These are phyloP conservation scores for Lyophyllum decastes DNA, from an alignment of 768 basidiomycete genomes.

Conservation along the genomic window DNA sequence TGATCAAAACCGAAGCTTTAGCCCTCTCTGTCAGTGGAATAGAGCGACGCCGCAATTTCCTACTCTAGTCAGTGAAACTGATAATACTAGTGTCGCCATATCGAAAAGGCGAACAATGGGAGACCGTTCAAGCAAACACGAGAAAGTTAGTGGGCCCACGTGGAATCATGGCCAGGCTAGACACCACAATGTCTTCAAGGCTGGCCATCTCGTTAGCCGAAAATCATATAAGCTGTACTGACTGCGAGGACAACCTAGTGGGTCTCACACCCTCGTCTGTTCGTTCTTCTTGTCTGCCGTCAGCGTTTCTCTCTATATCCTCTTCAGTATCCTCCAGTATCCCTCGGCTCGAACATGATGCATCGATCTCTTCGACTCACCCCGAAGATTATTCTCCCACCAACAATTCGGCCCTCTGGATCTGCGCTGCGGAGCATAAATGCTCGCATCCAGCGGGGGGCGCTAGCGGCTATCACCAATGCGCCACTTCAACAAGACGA, in stretches of 20 bases:
- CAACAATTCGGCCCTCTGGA: background rate
- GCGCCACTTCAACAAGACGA: background rate
- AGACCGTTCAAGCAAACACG: background rate
- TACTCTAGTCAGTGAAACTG: no score
- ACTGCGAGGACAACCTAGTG: background rate
- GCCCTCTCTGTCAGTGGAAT: no score
- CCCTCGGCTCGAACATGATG: background rate
- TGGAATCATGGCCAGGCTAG: background rate
- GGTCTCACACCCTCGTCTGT: background rate
- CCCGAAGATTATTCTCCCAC: background rate
- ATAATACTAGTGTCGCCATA: no score
- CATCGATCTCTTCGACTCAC: constrained; percentile 6
- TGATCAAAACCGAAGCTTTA: no score
- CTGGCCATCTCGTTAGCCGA: background rate
- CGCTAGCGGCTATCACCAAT: constrained; percentile 5
- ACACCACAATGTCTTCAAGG: background rate
- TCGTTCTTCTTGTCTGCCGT: background rate
- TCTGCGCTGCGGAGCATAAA: background rate
- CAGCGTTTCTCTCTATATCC: background rate
- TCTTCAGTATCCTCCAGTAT: background rate
- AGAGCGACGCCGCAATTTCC: no score
- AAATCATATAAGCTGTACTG: background rate
- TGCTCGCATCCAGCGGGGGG: background rate
- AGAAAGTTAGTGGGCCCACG: background rate
- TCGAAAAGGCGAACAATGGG: background rate